phyloP scores from a whole-genome alignment of 1,284 basidiomycete genomes.

The Tilletia setariae region DNA sequence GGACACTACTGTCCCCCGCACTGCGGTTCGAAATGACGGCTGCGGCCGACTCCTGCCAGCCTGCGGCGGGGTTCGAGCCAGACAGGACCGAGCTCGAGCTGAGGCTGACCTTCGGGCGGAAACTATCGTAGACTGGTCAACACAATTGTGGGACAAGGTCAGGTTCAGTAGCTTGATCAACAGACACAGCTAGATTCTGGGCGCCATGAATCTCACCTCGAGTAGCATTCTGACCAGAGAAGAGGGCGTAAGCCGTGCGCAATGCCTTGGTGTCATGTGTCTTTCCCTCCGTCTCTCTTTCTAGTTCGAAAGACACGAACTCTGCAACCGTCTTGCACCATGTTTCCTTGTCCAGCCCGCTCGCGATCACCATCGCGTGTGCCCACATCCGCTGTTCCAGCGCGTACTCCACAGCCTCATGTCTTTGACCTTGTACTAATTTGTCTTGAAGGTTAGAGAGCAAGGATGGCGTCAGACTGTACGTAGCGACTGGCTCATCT shows the following conservation, averaged over 20 bases:
- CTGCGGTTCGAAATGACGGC: conserved; percentile 77
- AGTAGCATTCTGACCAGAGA: conserved; percentile 36
- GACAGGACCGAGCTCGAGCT: background rate
- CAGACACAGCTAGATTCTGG: background rate
- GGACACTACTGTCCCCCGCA: conserved; percentile 61
- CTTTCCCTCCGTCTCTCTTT: conserved; percentile 34
- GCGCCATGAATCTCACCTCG: background rate
- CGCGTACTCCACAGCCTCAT: conserved; percentile 82
- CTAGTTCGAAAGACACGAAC: conserved; percentile 78
- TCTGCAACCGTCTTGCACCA: conserved; percentile 87
- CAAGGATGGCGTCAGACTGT: conserved; percentile 38
- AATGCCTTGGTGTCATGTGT: background rate
- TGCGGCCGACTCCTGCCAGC: conserved; percentile 82
- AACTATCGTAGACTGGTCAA: conserved; percentile 33
- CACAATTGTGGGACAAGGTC: no score
- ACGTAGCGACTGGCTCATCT: conserved; percentile 29
- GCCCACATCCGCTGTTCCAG: conserved; percentile 86
- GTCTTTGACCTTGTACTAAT: conserved; percentile 68
- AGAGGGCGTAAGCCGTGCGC: conserved; percentile 25
- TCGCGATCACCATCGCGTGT: conserved; percentile 92
- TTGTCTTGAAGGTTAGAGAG: conserved; percentile 44
- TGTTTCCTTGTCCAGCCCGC: conserved; percentile 83
- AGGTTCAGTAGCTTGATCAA: no score
- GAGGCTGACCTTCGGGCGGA: conserved; percentile 41
- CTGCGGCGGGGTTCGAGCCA: conserved; percentile 52